Conservation (phyloP, 2,329 filamentous ascomycete genomes). For the Hypoxylon rubiginosum region DNA sequence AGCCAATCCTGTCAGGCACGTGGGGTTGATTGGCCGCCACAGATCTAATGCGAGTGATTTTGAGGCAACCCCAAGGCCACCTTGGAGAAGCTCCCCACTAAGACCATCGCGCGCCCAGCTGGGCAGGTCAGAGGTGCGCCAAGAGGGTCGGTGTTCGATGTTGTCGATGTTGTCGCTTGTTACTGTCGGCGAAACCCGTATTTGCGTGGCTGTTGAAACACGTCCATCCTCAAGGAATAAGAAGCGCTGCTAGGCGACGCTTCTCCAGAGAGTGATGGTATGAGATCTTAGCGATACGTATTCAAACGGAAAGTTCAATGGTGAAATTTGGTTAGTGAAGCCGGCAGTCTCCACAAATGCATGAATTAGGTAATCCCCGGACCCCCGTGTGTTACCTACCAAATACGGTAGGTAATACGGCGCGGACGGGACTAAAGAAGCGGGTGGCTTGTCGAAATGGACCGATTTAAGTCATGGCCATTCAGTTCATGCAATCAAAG, state of each 20-base stretch:
- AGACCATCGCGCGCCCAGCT: constrained; percentile 17
- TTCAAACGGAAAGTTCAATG: neutral
- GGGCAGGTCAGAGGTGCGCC: constrained; percentile 27
- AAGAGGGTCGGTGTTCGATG: constrained; percentile 10
- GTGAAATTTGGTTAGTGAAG: constrained; percentile 8
- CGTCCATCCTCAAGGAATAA: constrained; percentile 2
- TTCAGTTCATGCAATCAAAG: constrained; percentile 11
- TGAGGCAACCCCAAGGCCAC: constrained; percentile 18
- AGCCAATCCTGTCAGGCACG: constrained; percentile 37
- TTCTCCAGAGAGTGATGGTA: neutral
- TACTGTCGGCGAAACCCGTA: constrained; percentile 33
- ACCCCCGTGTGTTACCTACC: constrained; percentile 18
- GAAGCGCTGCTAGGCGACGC: neutral
- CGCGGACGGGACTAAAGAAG: neutral
- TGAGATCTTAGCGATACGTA: neutral
- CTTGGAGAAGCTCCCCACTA: neutral
- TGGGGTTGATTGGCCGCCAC: constrained; percentile 19
- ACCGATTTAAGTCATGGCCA: constrained; percentile 19
- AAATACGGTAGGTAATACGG: constrained; percentile 27
- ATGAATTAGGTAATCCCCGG: neutral
- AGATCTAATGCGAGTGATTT: constrained; percentile 23
- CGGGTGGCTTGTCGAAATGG: neutral
- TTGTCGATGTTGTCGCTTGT: constrained; percentile 2
- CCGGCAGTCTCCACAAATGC: neutral
- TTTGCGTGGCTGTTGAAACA: constrained; percentile 9